Percentiles rank a stretch among this genome's conserved stretches.
Evolutionary conservation across 306 rosid species (phyloP).

Genomic region (Delonix regia): DNA sequence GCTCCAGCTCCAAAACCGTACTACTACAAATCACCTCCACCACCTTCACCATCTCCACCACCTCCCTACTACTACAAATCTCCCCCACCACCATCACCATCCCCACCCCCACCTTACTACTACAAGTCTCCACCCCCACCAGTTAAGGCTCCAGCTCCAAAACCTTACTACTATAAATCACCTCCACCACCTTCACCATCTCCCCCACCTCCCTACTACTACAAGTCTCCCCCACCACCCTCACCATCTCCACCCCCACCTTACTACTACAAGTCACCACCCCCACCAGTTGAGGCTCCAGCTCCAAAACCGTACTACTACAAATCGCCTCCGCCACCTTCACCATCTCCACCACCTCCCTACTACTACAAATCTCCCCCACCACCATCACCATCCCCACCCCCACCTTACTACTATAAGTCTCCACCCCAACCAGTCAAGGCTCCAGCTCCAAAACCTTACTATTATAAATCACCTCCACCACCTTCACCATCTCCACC

Average conservation of each 20-base stretch:
- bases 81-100: constrained; percentile 11
- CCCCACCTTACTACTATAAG: neutral
- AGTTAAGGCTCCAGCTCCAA: neutral
- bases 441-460: neutral
- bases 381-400: neutral
- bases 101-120: neutral
- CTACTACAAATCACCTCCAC: constrained; percentile 19
- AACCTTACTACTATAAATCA: constrained; percentile 36
- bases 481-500: constrained; percentile 34
- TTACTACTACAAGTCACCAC: too few species aligned
- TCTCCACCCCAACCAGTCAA: neutral
- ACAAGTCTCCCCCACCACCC: too few species aligned
- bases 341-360: neutral
- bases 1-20: too few species aligned
- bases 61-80: neutral
- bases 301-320: neutral
- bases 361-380: neutral
- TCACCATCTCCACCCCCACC: too few species aligned
- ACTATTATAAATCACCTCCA: too few species aligned
- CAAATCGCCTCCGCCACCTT: neutral
- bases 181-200: too few species aligned
- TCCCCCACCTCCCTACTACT: too few species aligned
- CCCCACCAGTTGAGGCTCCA: too few species aligned
- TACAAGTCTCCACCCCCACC: neutral
- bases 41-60: neutral